These are phyloP conservation scores for Exophiala alcalophila DNA, from an alignment of 2,329 filamentous ascomycete species.

Conservation along the genomic window DNA sequence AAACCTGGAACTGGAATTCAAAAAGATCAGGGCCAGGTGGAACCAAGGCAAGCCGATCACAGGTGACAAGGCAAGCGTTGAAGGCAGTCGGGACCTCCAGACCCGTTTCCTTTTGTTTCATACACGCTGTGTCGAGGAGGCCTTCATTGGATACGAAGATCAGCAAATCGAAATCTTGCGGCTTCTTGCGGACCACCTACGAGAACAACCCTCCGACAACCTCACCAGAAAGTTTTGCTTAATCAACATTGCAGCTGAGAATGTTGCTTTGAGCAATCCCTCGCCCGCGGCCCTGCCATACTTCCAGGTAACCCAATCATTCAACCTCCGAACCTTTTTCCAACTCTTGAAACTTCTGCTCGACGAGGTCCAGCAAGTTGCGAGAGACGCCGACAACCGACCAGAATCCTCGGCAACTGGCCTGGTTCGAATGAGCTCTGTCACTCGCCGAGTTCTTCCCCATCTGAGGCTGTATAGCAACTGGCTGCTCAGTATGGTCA, in stretches of 20 bases:
- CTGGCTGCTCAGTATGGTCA: slow-evolving; percentile 58
- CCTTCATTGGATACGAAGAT: slow-evolving; percentile 59
- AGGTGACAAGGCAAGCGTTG: slow-evolving; percentile 41
- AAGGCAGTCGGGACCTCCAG: slow-evolving; percentile 32
- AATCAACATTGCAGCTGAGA: slow-evolving; percentile 75
- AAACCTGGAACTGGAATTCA: slow-evolving; percentile 80
- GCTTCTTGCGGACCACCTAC: slow-evolving; percentile 70
- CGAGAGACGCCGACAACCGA: slow-evolving; percentile 35
- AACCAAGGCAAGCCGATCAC: slow-evolving; percentile 49
- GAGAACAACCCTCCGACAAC: slow-evolving; percentile 62
- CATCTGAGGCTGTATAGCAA: slow-evolving; percentile 65
- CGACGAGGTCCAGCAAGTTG: slow-evolving; percentile 14
- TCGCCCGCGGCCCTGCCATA: slow-evolving; percentile 71
- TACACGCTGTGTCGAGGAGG: slow-evolving; percentile 12
- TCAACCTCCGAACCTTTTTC: slow-evolving; percentile 55
- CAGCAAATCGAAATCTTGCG: slow-evolving; percentile 82
- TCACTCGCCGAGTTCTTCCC: slow-evolving; percentile 61
- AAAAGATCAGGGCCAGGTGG: slow-evolving; percentile 59
- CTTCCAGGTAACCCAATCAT: slow-evolving; percentile 65
- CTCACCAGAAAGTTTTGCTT: slow-evolving; percentile 75
- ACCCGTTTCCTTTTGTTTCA: slow-evolving; percentile 31
- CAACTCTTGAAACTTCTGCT: slow-evolving; percentile 20
- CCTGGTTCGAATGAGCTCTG: slow-evolving; percentile 49
- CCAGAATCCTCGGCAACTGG: slow-evolving; percentile 38
- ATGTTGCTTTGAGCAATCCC: slow-evolving; percentile 37